phyloP scores from a whole-genome alignment of 192 early-diverging fungal species.

The Mortierella claussenii region DNA sequence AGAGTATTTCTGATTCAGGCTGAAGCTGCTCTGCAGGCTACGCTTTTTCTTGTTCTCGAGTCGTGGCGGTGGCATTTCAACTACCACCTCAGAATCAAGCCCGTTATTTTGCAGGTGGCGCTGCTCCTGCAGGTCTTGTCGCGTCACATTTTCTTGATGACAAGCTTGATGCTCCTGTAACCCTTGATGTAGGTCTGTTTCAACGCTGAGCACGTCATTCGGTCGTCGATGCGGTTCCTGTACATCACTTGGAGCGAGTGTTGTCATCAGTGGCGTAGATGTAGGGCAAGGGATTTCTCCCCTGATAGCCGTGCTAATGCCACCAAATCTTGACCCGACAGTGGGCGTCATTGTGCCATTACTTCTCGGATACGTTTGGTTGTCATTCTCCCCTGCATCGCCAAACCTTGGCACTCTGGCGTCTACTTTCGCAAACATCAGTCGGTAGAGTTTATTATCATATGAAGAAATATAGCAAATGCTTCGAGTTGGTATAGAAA shows the following conservation, averaged over 20 bases:
- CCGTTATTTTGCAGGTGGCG: background rate
- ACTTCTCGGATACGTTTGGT: background rate
- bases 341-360: background rate
- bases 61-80: constrained; percentile 1
- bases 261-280: background rate
- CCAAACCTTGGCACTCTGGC: background rate
- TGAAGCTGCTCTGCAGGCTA: background rate
- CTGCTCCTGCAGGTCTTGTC: too few species aligned
- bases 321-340: too few species aligned
- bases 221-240: background rate
- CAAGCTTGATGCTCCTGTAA: background rate
- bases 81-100: background rate
- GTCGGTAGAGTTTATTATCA: background rate
- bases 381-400: background rate
- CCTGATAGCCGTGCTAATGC: too few species aligned
- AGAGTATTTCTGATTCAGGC: constrained; percentile 8
- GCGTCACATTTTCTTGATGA: background rate
- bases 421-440: too few species aligned
- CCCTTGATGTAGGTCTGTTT: background rate
- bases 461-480: background rate
- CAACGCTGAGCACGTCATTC: too few species aligned
- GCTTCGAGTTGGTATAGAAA: background rate
- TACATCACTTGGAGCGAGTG: background rate
- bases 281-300: too few species aligned
- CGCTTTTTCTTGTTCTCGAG: background rate